Conservation (phyloP, 2,329 filamentous ascomycete species). For the Penicillium polonicum region DNA sequence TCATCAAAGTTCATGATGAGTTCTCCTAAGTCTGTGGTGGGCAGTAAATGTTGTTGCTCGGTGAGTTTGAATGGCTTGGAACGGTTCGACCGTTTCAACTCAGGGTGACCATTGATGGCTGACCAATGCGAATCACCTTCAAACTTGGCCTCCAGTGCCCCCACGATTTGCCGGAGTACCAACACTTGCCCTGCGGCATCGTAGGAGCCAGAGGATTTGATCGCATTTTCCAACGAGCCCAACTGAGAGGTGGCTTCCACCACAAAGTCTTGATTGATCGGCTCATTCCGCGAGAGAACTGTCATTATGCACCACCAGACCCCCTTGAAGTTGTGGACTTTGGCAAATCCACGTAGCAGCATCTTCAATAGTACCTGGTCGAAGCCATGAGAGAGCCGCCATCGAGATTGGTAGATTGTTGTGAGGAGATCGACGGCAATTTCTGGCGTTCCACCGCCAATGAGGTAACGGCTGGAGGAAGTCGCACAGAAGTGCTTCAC, state of each 20-base stretch:
- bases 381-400: constrained; percentile 33
- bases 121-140: constrained; percentile 11
- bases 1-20: constrained; percentile 23
- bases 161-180: constrained; percentile 1
- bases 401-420: constrained; percentile 40
- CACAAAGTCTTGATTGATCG: constrained; percentile 33
- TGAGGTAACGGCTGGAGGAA: constrained; percentile 30
- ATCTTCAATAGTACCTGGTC: constrained; percentile 41
- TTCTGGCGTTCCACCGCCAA: constrained; percentile 25
- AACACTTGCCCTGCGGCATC: background rate
- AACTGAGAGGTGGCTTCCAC: constrained; percentile 28
- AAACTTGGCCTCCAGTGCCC: constrained; percentile 11
- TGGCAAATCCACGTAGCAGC: constrained; percentile 37
- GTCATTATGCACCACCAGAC: constrained; percentile 44
- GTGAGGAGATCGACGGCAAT: constrained; percentile 36
- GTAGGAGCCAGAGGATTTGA: background rate
- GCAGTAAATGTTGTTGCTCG: background rate
- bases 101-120: background rate
- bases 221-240: background rate
- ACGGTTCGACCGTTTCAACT: constrained; percentile 6
- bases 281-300: constrained; percentile 35
- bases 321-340: constrained; percentile 32
- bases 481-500: constrained; percentile 40
- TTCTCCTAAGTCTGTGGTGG: constrained; percentile 5
- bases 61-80: background rate